A percentile compares a stretch with the other conserved stretches of the same genome.
Conservation (phyloP, 352 stramenopile genomes). For the Blastocystis sp. region DNA sequence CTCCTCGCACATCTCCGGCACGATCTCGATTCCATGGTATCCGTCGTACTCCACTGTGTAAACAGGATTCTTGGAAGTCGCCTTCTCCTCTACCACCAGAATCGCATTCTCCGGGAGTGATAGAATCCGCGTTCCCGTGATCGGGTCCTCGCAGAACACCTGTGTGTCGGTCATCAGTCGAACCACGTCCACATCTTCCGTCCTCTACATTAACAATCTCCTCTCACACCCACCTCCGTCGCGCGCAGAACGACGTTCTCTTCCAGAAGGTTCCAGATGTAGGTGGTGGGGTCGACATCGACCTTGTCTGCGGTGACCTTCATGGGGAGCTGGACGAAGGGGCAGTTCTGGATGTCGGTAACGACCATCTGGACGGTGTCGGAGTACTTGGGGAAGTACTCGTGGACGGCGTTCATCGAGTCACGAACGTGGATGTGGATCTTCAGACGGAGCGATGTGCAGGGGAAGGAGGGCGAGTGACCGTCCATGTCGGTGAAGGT, state of each 20-base stretch:
- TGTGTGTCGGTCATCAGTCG: not conserved
- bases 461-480: not conserved
- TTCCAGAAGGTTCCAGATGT: constrained; percentile 4
- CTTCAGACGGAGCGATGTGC: not conserved
- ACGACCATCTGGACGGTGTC: not conserved
- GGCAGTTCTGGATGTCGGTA: constrained; percentile 44
- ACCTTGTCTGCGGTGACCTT: not conserved
- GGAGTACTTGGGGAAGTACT: not conserved
- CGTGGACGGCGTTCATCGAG: not conserved
- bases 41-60: not conserved
- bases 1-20: not conserved
- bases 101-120: not conserved
- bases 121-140: not conserved
- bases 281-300: not conserved
- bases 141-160: not conserved
- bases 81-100: not conserved
- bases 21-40: not conserved
- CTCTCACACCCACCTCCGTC: not conserved
- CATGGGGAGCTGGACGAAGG: constrained; percentile 7
- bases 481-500: not conserved
- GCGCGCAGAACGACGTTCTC: not conserved
- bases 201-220: not conserved
- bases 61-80: not conserved
- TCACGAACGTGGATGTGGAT: not conserved
- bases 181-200: not conserved